Evolutionary conservation across 352 stramenopile genomes (phyloP), one percentile per base, ranked within the genome.

Genomic region (Globisporangium alternatum): DNA sequence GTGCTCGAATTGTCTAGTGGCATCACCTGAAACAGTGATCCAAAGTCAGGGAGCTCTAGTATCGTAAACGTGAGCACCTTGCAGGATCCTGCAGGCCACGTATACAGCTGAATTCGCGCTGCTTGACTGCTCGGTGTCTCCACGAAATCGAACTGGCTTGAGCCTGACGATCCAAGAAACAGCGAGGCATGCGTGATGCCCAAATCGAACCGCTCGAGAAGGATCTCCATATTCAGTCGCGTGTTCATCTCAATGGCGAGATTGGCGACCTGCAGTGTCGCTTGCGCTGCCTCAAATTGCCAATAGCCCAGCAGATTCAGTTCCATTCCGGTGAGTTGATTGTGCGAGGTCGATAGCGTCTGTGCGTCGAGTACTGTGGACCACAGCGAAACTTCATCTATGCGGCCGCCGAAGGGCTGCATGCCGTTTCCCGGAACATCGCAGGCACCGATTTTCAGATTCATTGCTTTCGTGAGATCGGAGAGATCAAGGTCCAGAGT

Each of bases 371-470:
- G 54, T 1, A 28, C 21, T 15, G 8, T 35, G 2, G 56, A 62
- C 74, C 74, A 81, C 1, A 78, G 25, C 1, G 71, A 81, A 12
- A 78, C 10, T 56, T 81, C 71, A 39, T 81, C 74, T 7, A 81
- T 69, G 21, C 54, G 35, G 0, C 70, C 74, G 0, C 67, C 64
- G 51, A 75, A 78, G 30, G 60, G 54, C 3, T 67, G 17, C 1
- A 71, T 4, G 43, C 28, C 45, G 17, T 37, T 19, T 30, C n/a
- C 21, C 8, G 56, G 47, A 5, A 60, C 28, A 9, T 53, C 51
- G 37, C 69, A 72, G 1, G 69, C 54, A 15, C 69, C 69, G 9
- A 76, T 8, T 48, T 56, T 61, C 28, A 72, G 41, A 17, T 66
- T 57, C 22, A 45, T 58, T 28, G 53, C 30, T 7, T 5, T n/a